Percentiles rank a stretch among this genome's conserved stretches.
phyloP scores from a whole-genome alignment of 768 basidiomycete genomes.

The Panus rudis region DNA sequence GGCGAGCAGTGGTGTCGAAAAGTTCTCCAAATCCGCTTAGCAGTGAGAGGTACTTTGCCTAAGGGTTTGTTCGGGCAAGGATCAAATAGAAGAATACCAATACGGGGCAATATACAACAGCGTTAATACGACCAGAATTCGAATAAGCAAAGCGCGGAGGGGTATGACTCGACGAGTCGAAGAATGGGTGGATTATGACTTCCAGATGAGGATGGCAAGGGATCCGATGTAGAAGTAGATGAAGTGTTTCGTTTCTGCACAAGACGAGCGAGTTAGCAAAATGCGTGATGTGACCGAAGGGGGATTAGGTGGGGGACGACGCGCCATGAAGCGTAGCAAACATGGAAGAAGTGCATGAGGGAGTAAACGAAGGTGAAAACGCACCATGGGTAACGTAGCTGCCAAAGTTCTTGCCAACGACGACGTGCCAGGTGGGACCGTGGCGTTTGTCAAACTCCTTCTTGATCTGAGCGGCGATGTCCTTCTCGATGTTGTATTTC shows the following conservation, averaged over 20 bases:
- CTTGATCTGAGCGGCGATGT: constrained; percentile 97
- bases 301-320: neutral
- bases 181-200: constrained; percentile 64
- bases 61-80: no score
- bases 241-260: constrained; percentile 91
- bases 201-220: constrained; percentile 92
- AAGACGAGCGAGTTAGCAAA: constrained; percentile 1
- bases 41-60: no score
- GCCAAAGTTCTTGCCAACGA: constrained; percentile 98
- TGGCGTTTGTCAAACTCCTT: constrained; percentile 93
- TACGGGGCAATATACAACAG: no score
- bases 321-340: constrained; percentile 2
- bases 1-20: no score
- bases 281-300: neutral
- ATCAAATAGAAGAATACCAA: no score
- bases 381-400: constrained; percentile 95
- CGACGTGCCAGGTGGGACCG: constrained; percentile 96
- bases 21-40: no score
- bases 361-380: constrained; percentile 20
- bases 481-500: constrained; percentile 93
- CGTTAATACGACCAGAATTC: no score
- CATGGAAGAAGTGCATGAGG: neutral
- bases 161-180: no score
- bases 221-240: constrained; percentile 97
- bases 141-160: no score